Conservation (phyloP, 345 rosid species). For the Gossypium turneri region DNA sequence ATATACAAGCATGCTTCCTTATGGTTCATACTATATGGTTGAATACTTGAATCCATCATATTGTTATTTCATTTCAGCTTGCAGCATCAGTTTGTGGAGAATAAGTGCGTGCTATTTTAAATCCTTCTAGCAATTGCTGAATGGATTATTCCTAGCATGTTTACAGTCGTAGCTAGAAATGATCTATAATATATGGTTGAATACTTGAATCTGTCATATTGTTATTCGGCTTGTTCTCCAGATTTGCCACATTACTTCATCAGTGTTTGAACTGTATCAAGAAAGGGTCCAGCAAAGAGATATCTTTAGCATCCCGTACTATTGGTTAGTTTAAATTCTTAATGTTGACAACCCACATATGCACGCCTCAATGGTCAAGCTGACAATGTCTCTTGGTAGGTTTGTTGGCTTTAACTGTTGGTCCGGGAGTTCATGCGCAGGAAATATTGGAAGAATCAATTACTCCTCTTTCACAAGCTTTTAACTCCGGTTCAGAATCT, state of each 20-base stretch:
- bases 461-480: slow-evolving; percentile 51
- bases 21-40: too few relatives aligned
- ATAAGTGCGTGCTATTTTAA: too few relatives aligned
- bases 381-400: slow-evolving; percentile 30
- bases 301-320: slow-evolving; percentile 56
- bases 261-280: slow-evolving; percentile 63
- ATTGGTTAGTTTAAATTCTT: slow-evolving; percentile 46
- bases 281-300: slow-evolving; percentile 70
- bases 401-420: slow-evolving; percentile 25
- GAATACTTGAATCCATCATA: too few relatives aligned
- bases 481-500: slow-evolving; percentile 28
- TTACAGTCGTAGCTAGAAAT: not conserved
- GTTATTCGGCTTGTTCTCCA: slow-evolving; percentile 22
- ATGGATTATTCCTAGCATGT: not conserved
- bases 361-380: too few relatives aligned
- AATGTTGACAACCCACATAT: not conserved
- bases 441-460: slow-evolving; percentile 66
- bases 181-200: not conserved
- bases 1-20: too few relatives aligned
- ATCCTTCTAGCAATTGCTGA: too few relatives aligned
- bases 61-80: too few relatives aligned
- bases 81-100: too few relatives aligned
- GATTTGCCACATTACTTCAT: slow-evolving; percentile 83
- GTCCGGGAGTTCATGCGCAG: slow-evolving; percentile 54
- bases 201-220: slow-evolving; percentile 3